Conservation (phyloP, 306 rosid species). For the Cucumis melo region DNA sequence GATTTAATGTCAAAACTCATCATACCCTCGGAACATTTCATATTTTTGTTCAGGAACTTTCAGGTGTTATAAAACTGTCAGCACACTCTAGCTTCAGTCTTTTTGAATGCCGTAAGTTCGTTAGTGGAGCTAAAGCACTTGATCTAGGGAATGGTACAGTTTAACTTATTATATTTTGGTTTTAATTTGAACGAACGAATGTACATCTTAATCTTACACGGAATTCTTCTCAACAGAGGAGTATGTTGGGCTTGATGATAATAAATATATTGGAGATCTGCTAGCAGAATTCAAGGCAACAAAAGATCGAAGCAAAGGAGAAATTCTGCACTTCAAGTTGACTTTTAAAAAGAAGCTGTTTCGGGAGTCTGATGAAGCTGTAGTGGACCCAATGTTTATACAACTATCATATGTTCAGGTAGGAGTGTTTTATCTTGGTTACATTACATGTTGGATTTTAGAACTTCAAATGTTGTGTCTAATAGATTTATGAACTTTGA, state of each 20-base stretch:
- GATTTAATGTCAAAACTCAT: not conserved
- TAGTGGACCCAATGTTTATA: conserved; percentile 79
- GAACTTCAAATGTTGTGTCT: not conserved
- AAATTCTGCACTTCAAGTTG: conserved; percentile 78
- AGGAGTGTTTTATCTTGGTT: conserved; percentile 10
- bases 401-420: conserved; percentile 92
- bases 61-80: conserved; percentile 69
- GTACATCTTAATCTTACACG: conserved; percentile 14
- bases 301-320: conserved; percentile 90
- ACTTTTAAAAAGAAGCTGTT: conserved; percentile 71
- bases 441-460: not conserved
- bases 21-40: conserved; percentile 9
- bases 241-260: conserved; percentile 76
- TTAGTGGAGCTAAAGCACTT: conserved; percentile 56
- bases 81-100: conserved; percentile 71
- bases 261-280: conserved; percentile 82
- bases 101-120: conserved; percentile 77
- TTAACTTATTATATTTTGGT: conserved; percentile 7
- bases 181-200: not conserved
- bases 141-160: conserved; percentile 64
- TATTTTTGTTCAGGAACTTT: conserved; percentile 61
- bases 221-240: conserved; percentile 55
- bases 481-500: not conserved
- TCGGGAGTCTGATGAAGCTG: conserved; percentile 94
- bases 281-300: conserved; percentile 71